Conservation (phyloP, 495 filamentous ascomycete genomes). For the Penicilliopsis zonata region DNA sequence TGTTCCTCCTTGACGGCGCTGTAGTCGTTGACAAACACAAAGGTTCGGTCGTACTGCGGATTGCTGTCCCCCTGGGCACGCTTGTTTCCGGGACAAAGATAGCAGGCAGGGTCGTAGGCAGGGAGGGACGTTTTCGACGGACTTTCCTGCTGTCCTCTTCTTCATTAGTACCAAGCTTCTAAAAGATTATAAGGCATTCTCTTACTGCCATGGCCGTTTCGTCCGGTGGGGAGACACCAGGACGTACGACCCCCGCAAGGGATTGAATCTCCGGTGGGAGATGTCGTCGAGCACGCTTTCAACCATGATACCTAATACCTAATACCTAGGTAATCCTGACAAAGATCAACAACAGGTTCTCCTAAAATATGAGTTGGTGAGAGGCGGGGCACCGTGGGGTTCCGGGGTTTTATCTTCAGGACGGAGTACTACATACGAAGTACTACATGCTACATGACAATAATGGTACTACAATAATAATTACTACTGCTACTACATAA, state of each 20-base stretch:
- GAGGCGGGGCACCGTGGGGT: no score
- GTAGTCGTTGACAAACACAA: conserved; percentile 96
- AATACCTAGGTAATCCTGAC: no score
- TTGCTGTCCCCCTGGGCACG: conserved; percentile 85
- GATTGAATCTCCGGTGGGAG: conserved; percentile 90
- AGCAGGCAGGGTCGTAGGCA: conserved; percentile 76
- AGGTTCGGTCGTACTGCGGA: conserved; percentile 75
- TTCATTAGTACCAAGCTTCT: conserved; percentile 2
- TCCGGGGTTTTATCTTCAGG: no score
- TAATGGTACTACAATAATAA: no score
- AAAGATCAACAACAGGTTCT: no score
- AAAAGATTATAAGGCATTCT: neutral
- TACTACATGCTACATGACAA: no score
- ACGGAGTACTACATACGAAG: no score
- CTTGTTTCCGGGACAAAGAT: conserved; percentile 90
- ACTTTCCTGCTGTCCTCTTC: conserved; percentile 81
- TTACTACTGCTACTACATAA: no score
- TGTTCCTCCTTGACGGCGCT: conserved; percentile 94
- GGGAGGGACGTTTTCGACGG: conserved; percentile 68
- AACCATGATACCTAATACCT: no score
- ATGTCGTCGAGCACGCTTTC: conserved; percentile 85
- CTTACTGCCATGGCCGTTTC: conserved; percentile 97
- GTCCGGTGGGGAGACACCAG: conserved; percentile 92
- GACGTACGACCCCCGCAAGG: conserved; percentile 77
- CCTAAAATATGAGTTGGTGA: no score